Conservation (phyloP, 768 basidiomycete species). For the Pleurotus sapidus region DNA sequence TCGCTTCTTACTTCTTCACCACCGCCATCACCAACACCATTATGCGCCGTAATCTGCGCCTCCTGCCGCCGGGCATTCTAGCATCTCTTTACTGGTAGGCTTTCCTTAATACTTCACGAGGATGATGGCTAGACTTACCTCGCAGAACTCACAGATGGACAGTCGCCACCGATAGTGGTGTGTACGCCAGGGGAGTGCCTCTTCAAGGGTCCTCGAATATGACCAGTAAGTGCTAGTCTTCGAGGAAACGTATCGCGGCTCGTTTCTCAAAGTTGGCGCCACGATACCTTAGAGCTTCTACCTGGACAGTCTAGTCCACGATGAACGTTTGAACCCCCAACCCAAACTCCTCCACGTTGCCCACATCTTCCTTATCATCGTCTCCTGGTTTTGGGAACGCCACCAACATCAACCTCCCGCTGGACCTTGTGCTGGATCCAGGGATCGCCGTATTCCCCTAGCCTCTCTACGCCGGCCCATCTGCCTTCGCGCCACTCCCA, state of each 20-base stretch:
- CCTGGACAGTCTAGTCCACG: conserved; percentile 68
- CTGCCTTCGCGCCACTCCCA: conserved; percentile 47
- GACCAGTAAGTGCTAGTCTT: conserved; percentile 32
- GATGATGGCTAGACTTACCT: not conserved
- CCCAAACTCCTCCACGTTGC: too few relatives aligned
- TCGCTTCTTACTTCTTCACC: not conserved
- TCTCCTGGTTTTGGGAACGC: conserved; percentile 55
- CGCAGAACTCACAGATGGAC: conserved; percentile 12
- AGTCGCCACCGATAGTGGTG: conserved; percentile 38
- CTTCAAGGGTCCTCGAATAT: conserved; percentile 63
- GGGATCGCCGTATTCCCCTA: conserved; percentile 53
- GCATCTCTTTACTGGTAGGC: not conserved
- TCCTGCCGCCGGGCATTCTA: not conserved
- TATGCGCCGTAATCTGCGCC: not conserved
- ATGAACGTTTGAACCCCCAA: too few relatives aligned
- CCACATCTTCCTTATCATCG: conserved; percentile 41
- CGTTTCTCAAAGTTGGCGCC: conserved; percentile 45
- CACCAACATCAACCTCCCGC: too few relatives aligned
- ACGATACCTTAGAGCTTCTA: conserved; percentile 50
- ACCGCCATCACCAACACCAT: too few relatives aligned
- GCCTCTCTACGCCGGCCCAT: conserved; percentile 51
- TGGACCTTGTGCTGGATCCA: conserved; percentile 52
- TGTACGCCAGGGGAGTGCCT: conserved; percentile 75
- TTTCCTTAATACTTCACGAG: not conserved
- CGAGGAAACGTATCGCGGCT: not conserved